Evolutionary conservation across 2,329 filamentous ascomycete species (phyloP).

Genomic region (Colletotrichum chrysophilum): DNA sequence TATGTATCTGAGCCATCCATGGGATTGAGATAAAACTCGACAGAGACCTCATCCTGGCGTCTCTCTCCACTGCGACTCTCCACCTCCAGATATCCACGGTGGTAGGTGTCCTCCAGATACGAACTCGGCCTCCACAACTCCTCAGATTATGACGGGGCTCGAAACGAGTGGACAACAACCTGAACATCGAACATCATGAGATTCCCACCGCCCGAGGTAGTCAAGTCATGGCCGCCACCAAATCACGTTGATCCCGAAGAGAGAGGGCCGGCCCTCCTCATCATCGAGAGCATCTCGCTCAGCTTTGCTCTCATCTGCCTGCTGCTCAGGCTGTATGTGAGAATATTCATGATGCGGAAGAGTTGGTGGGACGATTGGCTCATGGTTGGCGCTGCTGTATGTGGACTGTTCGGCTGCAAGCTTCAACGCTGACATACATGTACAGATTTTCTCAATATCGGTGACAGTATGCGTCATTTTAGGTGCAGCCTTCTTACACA

Average conservation of each 20-base stretch:
- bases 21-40: background rate
- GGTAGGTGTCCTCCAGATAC: background rate
- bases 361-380: constrained; percentile 45
- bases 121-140: background rate
- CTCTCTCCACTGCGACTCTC: background rate
- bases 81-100: background rate
- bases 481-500: background rate
- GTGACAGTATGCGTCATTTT: constrained; percentile 39
- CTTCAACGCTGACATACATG: background rate
- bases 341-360: constrained; percentile 35
- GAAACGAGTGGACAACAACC: background rate
- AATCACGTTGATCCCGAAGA: background rate
- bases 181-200: background rate
- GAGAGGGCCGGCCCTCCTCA: constrained; percentile 33
- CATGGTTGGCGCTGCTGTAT: constrained; percentile 43
- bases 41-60: background rate
- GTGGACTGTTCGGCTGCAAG: background rate
- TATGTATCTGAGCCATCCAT: background rate
- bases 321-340: constrained; percentile 42
- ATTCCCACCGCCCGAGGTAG: background rate
- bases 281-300: constrained; percentile 39
- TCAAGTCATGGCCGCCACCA: background rate
- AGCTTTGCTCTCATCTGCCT: constrained; percentile 39
- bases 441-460: constrained; percentile 34
- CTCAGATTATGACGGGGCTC: background rate